phyloP scores from a whole-genome alignment of 805 yeast genomes.

The Barnettozyma sucrosica region DNA sequence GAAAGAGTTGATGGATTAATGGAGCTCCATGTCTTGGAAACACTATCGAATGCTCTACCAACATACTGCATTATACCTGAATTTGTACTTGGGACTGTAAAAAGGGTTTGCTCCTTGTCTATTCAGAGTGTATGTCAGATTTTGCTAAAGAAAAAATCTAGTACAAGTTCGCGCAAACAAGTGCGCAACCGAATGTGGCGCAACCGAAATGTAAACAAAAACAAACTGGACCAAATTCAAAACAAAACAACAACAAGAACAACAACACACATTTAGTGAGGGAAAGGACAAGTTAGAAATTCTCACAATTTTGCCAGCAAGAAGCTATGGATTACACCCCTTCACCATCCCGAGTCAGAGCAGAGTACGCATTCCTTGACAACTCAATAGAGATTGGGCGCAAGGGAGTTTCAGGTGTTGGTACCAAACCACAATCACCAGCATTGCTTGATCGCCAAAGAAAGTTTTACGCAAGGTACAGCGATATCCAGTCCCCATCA shows the following conservation, averaged over 20 bases:
- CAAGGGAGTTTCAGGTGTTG: slow-evolving; percentile 8
- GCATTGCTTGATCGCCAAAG: slow-evolving; percentile 14
- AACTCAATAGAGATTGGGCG: slow-evolving; percentile 22
- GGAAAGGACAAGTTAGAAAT: background rate
- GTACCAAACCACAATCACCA: slow-evolving; percentile 7
- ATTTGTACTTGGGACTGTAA: background rate
- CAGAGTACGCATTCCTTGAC: slow-evolving; percentile 21
- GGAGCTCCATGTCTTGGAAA: slow-evolving; percentile 95
- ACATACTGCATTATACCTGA: slow-evolving; percentile 76
- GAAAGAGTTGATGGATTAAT: slow-evolving; percentile 93
- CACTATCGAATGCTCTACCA: slow-evolving; percentile 91
- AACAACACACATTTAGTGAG: background rate
- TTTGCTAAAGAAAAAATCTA: background rate
- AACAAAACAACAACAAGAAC: slow-evolving; percentile 1
- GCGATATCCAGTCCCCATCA: slow-evolving; percentile 21
- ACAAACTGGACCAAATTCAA: slow-evolving; percentile 1
- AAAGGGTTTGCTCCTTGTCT: background rate
- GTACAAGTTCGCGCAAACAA: background rate
- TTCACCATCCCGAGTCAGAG: slow-evolving; percentile 20
- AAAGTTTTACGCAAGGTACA: slow-evolving; percentile 18
- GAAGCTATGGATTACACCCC: slow-evolving; percentile 24
- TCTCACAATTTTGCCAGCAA: background rate
- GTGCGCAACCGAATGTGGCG: background rate
- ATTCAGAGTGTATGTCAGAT: background rate
- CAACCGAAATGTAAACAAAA: slow-evolving; percentile 4